Conservation (phyloP, 257 asterid species). For the Penstemon barbatus region DNA sequence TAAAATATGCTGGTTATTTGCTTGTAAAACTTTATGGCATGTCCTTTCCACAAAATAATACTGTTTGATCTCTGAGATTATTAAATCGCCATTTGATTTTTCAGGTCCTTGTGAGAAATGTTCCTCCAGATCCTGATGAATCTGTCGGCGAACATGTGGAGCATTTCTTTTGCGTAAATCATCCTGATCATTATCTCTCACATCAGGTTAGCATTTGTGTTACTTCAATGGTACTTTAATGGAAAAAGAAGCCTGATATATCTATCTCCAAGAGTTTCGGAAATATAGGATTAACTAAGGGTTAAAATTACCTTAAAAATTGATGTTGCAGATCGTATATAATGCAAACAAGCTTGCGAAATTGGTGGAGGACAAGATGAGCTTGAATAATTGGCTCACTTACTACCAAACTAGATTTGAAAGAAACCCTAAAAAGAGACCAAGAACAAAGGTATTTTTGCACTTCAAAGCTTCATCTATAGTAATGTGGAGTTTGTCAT, state of each 20-base stretch:
- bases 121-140: conserved; percentile 93
- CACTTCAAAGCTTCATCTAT: not conserved
- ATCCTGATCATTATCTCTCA: conserved; percentile 73
- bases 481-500: conserved; percentile 19
- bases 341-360: conserved; percentile 73
- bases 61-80: not conserved
- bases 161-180: conserved; percentile 94
- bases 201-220: conserved; percentile 58
- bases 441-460: conserved; percentile 69
- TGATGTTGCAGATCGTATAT: conserved; percentile 58
- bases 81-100: conserved; percentile 21
- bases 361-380: conserved; percentile 73
- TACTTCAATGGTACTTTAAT: conserved; percentile 12
- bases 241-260: not conserved
- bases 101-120: conserved; percentile 94
- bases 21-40: not conserved
- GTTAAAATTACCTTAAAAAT: conserved; percentile 16
- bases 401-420: conserved; percentile 82
- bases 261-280: not conserved
- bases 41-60: not conserved
- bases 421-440: conserved; percentile 70
- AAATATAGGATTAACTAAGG: not conserved
- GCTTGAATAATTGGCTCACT: conserved; percentile 70
- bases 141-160: conserved; percentile 90
- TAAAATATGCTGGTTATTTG: conserved; percentile 1